These are phyloP conservation scores for Pelargonium exstipulatum DNA, from an alignment of 441 rosid species.

Conservation along the genomic window DNA sequence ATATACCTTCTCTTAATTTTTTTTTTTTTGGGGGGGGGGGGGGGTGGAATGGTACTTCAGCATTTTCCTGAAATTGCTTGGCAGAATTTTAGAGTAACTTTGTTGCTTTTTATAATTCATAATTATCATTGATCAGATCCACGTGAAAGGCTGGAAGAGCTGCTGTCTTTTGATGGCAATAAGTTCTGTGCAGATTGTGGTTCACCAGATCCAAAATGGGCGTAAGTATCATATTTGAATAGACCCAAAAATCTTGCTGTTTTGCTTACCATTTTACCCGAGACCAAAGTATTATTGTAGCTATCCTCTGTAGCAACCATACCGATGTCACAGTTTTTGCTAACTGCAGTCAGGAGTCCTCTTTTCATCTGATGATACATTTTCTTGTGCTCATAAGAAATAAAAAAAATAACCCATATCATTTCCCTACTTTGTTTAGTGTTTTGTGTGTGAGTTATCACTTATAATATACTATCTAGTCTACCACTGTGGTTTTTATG, in stretches of 20 bases:
- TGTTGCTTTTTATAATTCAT: background rate
- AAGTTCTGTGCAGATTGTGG: slow-evolving; percentile 90
- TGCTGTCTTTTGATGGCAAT: slow-evolving; percentile 52
- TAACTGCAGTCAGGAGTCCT: background rate
- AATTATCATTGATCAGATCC: slow-evolving; percentile 41
- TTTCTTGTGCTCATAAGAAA: background rate
- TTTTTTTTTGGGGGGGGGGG: no score
- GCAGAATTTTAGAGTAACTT: background rate
- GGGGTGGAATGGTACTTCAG: background rate
- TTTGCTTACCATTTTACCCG: background rate
- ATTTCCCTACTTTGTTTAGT: background rate
- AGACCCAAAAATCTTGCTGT: background rate
- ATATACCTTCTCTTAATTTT: no score
- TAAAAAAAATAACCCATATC: background rate
- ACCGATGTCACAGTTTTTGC: background rate
- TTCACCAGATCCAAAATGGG: slow-evolving; percentile 96
- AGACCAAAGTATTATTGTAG: background rate
- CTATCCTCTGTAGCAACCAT: background rate
- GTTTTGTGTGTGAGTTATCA: no score
- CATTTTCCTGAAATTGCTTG: background rate
- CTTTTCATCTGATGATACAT: background rate
- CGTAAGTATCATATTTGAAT: slow-evolving; percentile 47
- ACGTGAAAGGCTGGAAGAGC: slow-evolving; percentile 50
- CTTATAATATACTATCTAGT: no score
- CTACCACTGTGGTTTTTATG: no score